A percentile compares a stretch with the other conserved stretches of the same genome.
Evolutionary conservation across 148 eudicot species (phyloP).

Genomic region (Suaeda aralocaspica): DNA sequence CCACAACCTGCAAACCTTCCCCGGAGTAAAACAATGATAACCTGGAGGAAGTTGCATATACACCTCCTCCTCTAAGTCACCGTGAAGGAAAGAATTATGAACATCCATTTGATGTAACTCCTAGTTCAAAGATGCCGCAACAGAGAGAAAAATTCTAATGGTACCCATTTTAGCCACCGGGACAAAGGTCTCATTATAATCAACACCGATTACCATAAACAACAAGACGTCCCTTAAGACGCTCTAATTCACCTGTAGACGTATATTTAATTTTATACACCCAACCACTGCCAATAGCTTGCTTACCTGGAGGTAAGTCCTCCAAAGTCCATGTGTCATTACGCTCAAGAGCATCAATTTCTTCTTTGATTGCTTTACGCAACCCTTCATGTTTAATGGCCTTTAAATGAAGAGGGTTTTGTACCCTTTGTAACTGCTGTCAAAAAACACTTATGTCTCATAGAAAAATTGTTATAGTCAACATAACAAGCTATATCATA

Average conservation of each 20-base stretch:
- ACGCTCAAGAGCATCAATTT: neutral
- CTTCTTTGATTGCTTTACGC: too few relatives aligned
- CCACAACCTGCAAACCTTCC: neutral
- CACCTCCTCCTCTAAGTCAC: too few relatives aligned
- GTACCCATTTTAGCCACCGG: too few relatives aligned
- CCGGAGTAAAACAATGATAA: neutral
- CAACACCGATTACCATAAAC: neutral
- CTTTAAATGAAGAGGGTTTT: neutral
- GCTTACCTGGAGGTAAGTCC: neutral
- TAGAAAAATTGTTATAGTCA: neutral
- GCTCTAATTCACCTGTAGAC: neutral
- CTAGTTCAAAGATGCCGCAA: too few relatives aligned
- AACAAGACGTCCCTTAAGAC: neutral
- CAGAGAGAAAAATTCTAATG: too few relatives aligned
- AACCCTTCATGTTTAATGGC: neutral
- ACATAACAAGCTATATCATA: neutral
- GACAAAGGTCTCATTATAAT: neutral
- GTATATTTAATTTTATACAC: conserved; percentile 5
- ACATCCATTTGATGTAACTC: too few relatives aligned
- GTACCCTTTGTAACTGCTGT: neutral
- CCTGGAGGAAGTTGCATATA: neutral
- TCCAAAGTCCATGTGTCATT: neutral
- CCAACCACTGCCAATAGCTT: neutral
- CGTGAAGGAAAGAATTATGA: too few relatives aligned
- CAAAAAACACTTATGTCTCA: neutral